Base-by-base conservation (phyloP, 148 eudicot species). In the Cornus controversa region DNA sequence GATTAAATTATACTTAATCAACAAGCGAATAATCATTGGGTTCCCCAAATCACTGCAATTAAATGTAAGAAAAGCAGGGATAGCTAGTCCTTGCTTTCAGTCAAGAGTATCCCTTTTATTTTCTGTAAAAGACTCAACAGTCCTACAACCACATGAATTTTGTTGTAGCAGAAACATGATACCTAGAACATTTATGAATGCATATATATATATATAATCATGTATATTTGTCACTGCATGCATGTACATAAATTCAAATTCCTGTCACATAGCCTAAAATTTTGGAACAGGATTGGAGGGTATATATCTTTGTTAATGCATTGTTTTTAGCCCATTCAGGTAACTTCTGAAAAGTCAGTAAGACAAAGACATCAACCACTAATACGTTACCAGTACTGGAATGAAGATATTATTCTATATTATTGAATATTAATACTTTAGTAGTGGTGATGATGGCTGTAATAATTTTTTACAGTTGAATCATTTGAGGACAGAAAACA, bases 351-450 rank as follows among this genome's bases (percentile, higher is more conserved):
- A 67, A 67, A 47, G 72, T 47, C 71, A 47, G 71, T 47, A n/a
- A 67, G 78, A 76, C 64, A 67, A 67, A 15, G 78, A 76, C 78
- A 50, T 47, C 45, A 67, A 37, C 42, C 72, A 76, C 37, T 75
- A 50, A 47, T 28, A 54, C 63, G 28, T 6, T 15, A 2, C 3
- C 45, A 50, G 28, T 8, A 66, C n/a, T n/a, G n/a, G 37, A 37
- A 45, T 8, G 29, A 75, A 36, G 72, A 67, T 42, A 75, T 37
- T n/a, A 45, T 64, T 22, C 63, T 72, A 42, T 40, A 25, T 37
- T 37, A 9, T 23, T 66, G 11, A 74, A 25, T 42, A 58, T 45
- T 24, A 45, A 65, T 65, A 25, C 24, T 75, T 65, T 75, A 10
- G 45, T 75, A 29, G 70, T 66, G 70, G 13, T 65, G 60, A 66